Evolutionary conservation across 176 grass and related monocot species (phyloP).

Genomic region (Triticum aestivum): DNA sequence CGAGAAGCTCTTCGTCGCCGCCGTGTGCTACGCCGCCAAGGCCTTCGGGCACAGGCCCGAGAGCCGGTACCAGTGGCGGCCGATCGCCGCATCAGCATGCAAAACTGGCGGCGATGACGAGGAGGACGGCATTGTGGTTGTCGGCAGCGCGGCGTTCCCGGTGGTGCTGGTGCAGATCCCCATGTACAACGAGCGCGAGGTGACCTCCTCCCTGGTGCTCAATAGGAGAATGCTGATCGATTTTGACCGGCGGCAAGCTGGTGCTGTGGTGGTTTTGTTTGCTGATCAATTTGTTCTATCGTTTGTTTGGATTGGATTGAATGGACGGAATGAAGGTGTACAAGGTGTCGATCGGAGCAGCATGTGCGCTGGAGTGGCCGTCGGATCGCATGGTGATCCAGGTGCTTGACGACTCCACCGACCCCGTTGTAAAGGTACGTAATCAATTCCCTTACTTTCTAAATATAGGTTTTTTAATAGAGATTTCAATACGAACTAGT

Average conservation of each 20-base stretch:
- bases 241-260: no score
- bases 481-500: no score
- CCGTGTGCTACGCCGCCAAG: conserved; percentile 38
- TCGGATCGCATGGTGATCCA: conserved; percentile 67
- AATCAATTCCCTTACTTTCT: no score
- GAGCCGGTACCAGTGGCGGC: conserved; percentile 53
- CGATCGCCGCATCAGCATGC: neutral
- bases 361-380: conserved; percentile 80
- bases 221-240: no score
- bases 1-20: conserved; percentile 66
- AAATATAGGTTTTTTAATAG: no score
- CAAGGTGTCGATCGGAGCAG: conserved; percentile 88
- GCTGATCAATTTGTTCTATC: no score
- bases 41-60: conserved; percentile 48
- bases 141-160: conserved; percentile 29
- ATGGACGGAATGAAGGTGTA: conserved; percentile 54
- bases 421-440: conserved; percentile 67
- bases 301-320: no score
- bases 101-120: neutral
- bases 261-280: neutral
- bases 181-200: conserved; percentile 59
- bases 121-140: neutral
- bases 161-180: conserved; percentile 97
- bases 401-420: conserved; percentile 95
- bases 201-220: conserved; percentile 16